phyloP scores from a whole-genome alignment of 805 yeast genomes.

The Kazachstania psychrophila region DNA sequence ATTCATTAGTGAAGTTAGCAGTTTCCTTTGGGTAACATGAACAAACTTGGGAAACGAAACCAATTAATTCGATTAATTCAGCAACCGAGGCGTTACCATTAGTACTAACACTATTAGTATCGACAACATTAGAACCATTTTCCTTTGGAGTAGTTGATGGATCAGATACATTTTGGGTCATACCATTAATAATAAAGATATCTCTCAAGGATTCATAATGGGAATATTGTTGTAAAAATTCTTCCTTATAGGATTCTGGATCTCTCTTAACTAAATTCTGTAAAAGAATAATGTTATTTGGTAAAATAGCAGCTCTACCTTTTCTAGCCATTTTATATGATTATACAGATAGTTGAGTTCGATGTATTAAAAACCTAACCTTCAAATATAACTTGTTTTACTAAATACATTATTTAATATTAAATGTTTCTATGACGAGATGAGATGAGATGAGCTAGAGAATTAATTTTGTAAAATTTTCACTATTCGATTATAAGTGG shows the following conservation, averaged over 20 bases:
- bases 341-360: not conserved
- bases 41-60: slow-evolving; percentile 89
- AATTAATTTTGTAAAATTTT: slow-evolving; percentile 4
- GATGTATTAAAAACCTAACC: not conserved
- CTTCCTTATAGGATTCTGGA: slow-evolving; percentile 90
- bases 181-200: slow-evolving; percentile 58
- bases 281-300: slow-evolving; percentile 80
- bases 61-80: slow-evolving; percentile 74
- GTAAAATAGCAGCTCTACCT: slow-evolving; percentile 87
- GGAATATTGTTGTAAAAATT: slow-evolving; percentile 82
- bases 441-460: slow-evolving; percentile 24
- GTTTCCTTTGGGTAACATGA: slow-evolving; percentile 86
- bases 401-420: too few relatives aligned
- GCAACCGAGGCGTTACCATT: slow-evolving; percentile 31
- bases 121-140: slow-evolving; percentile 19
- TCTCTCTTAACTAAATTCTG: slow-evolving; percentile 92
- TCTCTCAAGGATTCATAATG: slow-evolving; percentile 90
- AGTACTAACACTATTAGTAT: slow-evolving; percentile 1
- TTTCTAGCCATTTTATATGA: slow-evolving; percentile 58
- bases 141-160: slow-evolving; percentile 6
- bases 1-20: slow-evolving; percentile 70
- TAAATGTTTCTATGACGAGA: slow-evolving; percentile 2
- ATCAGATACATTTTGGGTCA: slow-evolving; percentile 6
- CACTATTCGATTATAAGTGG: not conserved
- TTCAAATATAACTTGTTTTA: not conserved